Evolutionary conservation across 148 eudicot species (phyloP), one percentile per base, ranked within the genome.

Genomic region (Diospyros lotus): DNA sequence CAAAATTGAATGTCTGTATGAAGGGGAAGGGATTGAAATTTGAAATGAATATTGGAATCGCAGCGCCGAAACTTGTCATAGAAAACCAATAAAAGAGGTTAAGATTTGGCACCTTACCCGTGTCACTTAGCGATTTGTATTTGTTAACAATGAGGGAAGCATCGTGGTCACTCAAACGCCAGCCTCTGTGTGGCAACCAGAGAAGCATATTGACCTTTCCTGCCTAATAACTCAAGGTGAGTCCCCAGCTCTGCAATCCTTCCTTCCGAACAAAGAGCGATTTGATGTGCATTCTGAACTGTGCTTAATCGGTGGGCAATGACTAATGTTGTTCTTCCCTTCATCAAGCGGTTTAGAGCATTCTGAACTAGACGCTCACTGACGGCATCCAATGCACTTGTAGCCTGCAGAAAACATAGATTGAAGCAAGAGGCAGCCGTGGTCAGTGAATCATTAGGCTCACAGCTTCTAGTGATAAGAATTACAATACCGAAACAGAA

Each of bases 221-320:
- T 83, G 46, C 82, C 81, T 76, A 92, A 71, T 72, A 95, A 80
- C 76, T 95, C 94, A 17, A 71, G 81, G 83, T 95, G 98, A 66
- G 98, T 90, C 65, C 98, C 98, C 2, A 95, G 90, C 82, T 95
- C 98, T 44, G 91, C 66, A 71, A 95, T 87, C 82, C 65, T 89
- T 68, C 98, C 97, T 77, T 92, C 97, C 8, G 92, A 90, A 78
- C 93, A 90, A 58, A 95, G 82, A 62, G 97, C 98, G 74, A 95
- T 95, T 82, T 92, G 97, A 81, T 95, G 84, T 78, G 98, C 98
- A 81, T 89, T 92, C 73, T 95, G 98, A 51, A 95, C 98, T n/a
- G 98, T 95, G 88, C 97, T 95, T 82, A 95, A 73, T 66, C 97
- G 86, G 80, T 95, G 98, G 78, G 98, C 98, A 82, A 95, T 95